A percentile compares a stretch with the other conserved stretches of the same genome.
Conservation (phyloP, 768 basidiomycete species). For the Pulveroboletus sp. region DNA sequence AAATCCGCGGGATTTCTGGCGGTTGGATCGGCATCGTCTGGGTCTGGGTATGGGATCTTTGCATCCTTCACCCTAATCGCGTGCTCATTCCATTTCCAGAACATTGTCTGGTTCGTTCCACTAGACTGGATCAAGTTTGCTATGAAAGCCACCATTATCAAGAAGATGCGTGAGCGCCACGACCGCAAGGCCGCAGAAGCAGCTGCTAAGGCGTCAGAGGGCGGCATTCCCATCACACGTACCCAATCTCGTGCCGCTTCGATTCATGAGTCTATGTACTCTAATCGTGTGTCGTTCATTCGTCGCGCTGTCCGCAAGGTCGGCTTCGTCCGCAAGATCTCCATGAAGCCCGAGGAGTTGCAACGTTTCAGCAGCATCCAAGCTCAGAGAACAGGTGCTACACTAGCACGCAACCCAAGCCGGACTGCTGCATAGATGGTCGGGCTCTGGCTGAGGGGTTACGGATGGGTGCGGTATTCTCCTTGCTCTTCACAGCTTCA, state of each 20-base stretch:
- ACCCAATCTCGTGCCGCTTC: constrained; percentile 89
- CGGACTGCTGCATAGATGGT: constrained; percentile 46
- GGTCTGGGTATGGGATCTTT: constrained; percentile 74
- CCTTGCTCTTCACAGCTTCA: constrained; percentile 18
- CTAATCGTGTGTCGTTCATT: constrained; percentile 93
- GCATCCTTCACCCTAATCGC: background rate
- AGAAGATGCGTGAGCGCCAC: constrained; percentile 68
- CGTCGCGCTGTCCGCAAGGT: constrained; percentile 83
- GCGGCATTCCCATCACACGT: constrained; percentile 68
- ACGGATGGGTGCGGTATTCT: constrained; percentile 22
- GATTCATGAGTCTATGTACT: constrained; percentile 89
- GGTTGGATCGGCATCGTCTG: constrained; percentile 97
- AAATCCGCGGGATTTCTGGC: constrained; percentile 74
- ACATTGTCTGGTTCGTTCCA: constrained; percentile 94
- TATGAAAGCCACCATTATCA: constrained; percentile 93
- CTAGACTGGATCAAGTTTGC: constrained; percentile 95
- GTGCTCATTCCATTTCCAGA: constrained; percentile 42
- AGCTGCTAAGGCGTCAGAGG: constrained; percentile 31
- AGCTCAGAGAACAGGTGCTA: constrained; percentile 71
- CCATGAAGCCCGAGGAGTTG: constrained; percentile 81
- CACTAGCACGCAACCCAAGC: constrained; percentile 74
- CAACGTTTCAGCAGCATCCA: constrained; percentile 85
- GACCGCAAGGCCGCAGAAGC: constrained; percentile 39
- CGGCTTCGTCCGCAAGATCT: constrained; percentile 78
- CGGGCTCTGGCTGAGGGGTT: constrained; percentile 1